Percentiles rank a stretch among this genome's conserved stretches.
Conservation (phyloP, 495 filamentous ascomycete genomes). For the Penicillium alfredii region DNA sequence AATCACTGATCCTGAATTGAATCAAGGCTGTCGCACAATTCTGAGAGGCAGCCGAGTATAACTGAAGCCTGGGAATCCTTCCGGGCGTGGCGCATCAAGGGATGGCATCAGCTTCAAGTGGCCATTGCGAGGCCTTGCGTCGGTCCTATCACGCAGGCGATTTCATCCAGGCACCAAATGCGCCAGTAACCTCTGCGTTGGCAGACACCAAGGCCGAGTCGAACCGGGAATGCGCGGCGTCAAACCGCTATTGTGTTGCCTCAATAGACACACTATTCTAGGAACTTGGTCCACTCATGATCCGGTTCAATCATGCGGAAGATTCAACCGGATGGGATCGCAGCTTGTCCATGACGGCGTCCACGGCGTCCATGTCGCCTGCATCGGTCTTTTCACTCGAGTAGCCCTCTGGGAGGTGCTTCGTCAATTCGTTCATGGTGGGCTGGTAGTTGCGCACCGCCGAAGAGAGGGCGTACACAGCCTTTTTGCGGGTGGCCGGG, state of each 20-base stretch:
- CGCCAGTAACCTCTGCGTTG: too few species aligned
- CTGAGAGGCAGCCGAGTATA: too few species aligned
- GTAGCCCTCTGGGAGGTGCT: constrained; percentile 58
- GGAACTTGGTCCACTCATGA: not conserved
- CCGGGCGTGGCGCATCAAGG: too few species aligned
- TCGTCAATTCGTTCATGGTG: constrained; percentile 54
- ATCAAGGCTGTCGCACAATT: too few species aligned
- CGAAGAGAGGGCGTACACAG: constrained; percentile 78
- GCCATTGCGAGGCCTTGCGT: too few species aligned
- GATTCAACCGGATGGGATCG: constrained; percentile 43
- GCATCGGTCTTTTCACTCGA: constrained; percentile 60
- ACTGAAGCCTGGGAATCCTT: too few species aligned
- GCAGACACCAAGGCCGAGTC: too few species aligned
- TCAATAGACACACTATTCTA: constrained; percentile 1
- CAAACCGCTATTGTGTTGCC: not conserved
- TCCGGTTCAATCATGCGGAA: constrained; percentile 6
- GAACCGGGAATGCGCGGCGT: too few species aligned
- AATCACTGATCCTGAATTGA: too few species aligned
- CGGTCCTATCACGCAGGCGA: too few species aligned
- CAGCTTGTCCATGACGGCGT: constrained; percentile 63
- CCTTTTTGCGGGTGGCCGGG: constrained; percentile 71
- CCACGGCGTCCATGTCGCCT: constrained; percentile 76
- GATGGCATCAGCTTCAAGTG: too few species aligned
- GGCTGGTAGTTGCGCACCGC: constrained; percentile 83
- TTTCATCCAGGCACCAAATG: too few species aligned